Base-by-base conservation (phyloP, 768 basidiomycete genomes). In the Xerocomellus amylosporus region DNA sequence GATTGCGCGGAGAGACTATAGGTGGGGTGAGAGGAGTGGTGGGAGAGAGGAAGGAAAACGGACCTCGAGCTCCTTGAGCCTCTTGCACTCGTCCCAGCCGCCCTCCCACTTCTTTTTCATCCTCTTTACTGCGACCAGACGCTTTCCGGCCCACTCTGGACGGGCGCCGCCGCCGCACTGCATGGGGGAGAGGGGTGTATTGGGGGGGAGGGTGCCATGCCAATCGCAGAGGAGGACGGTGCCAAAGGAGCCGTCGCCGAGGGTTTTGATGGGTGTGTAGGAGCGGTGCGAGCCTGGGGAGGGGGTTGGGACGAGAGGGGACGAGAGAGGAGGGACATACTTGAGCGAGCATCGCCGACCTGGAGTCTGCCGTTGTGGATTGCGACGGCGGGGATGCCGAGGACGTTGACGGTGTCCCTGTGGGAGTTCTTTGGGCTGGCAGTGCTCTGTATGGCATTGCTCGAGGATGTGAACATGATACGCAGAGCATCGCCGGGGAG, bases 201-300 rank as follows among this genome's bases (percentile, higher is more conserved):
- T 89, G 71, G 92, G 86, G 69, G 93, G 92, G 69, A 98, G 78
- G 58, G 90, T 85, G 67, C 91, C 92, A 79, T 97, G 93, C 96
- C 96, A 99, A 80, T 99, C 97, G 73, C 95, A 97, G 63, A 99
- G 82, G 86, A 91, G 93, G 60, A 99, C 97, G 4, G 94, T 98
- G 48, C 97, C 97, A 68, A 99, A 98, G 7, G 96, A 98, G 51
- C 97, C 97, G 71, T 98, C 96, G 39, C 97, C 97, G 71, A 99
- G 84, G 58, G 90, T 88, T 77, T 98, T 98, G 79, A 98, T 83
- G 46, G 92, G 88, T 28, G 94, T 95, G 71, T 95, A 99, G 19
- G 88, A 87, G 64, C 94, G 87, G 54, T 83, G 84, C 17, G 90
- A 93, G 64, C 79, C 93, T 96, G 65, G 57, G 4, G 51, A 51